These are phyloP conservation scores for Blastocystis sp. DNA, from an alignment of 352 stramenopile species.

Conservation along the genomic window DNA sequence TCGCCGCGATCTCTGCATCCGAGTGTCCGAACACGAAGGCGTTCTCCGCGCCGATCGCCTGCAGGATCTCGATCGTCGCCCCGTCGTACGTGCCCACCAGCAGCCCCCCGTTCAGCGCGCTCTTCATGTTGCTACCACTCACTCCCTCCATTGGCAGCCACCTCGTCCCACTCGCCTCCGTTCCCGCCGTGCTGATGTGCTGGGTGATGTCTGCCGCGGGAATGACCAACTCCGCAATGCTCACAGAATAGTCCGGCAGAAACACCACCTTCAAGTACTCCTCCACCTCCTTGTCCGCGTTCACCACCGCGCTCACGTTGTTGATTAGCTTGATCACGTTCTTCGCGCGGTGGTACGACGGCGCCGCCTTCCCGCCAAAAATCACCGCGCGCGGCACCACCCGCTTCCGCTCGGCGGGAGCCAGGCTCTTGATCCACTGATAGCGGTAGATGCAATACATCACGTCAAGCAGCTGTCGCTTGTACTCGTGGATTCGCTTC, in stretches of 20 bases:
- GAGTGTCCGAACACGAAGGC: constrained; percentile 71
- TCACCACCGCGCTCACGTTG: constrained; percentile 68
- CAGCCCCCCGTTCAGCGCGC: constrained; percentile 71
- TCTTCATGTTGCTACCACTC: constrained; percentile 63
- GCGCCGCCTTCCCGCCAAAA: constrained; percentile 72
- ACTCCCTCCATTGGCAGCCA: not conserved
- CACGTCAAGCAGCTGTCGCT: constrained; percentile 71
- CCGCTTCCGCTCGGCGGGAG: constrained; percentile 35
- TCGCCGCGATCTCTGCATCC: constrained; percentile 69
- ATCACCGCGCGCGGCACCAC: constrained; percentile 70
- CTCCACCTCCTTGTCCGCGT: constrained; percentile 69
- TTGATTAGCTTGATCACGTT: constrained; percentile 73
- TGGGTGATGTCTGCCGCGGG: constrained; percentile 70
- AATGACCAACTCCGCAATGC: constrained; percentile 71
- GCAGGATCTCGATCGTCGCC: constrained; percentile 71
- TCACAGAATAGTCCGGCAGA: constrained; percentile 71
- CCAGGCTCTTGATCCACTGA: constrained; percentile 69
- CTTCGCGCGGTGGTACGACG: constrained; percentile 71
- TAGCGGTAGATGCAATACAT: constrained; percentile 71
- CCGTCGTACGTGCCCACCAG: constrained; percentile 72
- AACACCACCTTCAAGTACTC: constrained; percentile 71
- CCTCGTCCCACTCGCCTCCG: constrained; percentile 70
- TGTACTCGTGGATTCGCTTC: constrained; percentile 72
- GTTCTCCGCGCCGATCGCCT: constrained; percentile 72
- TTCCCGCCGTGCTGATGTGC: constrained; percentile 72